Evolutionary conservation across 2,329 filamentous ascomycete species (phyloP), one percentile per base, ranked within the genome.

Genomic region (Verruconis gallopava): DNA sequence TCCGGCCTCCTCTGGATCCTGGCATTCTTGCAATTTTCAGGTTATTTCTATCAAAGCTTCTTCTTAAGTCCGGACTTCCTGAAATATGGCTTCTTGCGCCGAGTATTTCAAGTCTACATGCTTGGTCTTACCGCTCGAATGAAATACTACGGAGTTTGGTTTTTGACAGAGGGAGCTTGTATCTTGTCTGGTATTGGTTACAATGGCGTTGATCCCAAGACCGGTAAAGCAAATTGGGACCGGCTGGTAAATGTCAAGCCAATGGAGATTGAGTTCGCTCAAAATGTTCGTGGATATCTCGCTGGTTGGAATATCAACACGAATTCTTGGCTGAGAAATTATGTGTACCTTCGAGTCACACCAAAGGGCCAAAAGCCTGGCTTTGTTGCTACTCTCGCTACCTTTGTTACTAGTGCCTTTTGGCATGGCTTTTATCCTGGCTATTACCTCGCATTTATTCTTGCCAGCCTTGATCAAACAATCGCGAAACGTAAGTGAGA

Each of bases 381-480:
- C 1, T 98, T 98, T 67, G 74, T 88, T 45, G 91, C 91, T 39
- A 96, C 83, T 54, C 66, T 98, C 66, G 85, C 86, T 22, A 98
- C 91, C 0, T 98, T 98, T 58, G 75, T 78, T 4, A 96, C 91
- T 15, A 94, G 86, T 55, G 89, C 91, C 3, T 80, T 96, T 51
- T 98, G 91, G 91, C 91, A 98, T 56, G 91, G 91, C 21, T 98
- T 98, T 63, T 93, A 93, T 51, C 89, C 91, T 0, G 91, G 91
- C 4, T 98, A 98, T 62, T 96, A 96, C 60, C 64, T 98, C 46
- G 73, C 81, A 4, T 98, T 98, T 54, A 65, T 96, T 32, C 71
- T 96, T 5, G 91, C 84, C 1, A 86, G 85, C 47, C 83, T 98
- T 50, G 74, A 95, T 21, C 91, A 98, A 58, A 95, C 86, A 2